These are phyloP conservation scores for Plantago major DNA, from an alignment of 257 asterid species.

Conservation along the genomic window DNA sequence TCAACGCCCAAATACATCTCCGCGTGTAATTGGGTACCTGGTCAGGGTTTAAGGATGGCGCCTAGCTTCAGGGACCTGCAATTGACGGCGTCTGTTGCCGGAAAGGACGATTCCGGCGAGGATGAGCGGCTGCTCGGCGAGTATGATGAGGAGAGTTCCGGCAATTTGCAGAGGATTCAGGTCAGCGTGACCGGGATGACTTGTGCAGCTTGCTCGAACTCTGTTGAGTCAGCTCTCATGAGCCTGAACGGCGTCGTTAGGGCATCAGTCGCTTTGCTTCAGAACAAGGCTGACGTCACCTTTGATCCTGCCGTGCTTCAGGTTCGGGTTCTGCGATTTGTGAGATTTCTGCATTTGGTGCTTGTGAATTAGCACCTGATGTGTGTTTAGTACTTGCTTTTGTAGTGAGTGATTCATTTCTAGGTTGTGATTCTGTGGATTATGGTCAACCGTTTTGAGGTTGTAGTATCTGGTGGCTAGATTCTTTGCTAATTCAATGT, in stretches of 20 bases:
- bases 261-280: constrained; percentile 93
- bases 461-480: no score
- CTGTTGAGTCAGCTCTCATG: constrained; percentile 83
- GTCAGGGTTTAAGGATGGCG: constrained; percentile 42
- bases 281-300: constrained; percentile 80
- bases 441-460: neutral
- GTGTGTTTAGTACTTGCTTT: neutral
- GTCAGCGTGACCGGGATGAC: constrained; percentile 94
- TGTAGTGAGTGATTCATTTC: neutral
- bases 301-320: constrained; percentile 62
- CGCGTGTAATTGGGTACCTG: constrained; percentile 15
- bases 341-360: neutral
- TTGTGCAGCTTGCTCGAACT: constrained; percentile 93
- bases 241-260: constrained; percentile 64
- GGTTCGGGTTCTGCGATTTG: constrained; percentile 32
- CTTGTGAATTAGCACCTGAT: neutral
- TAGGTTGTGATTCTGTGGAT: neutral
- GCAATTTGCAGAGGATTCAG: constrained; percentile 57
- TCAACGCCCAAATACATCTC: constrained; percentile 20
- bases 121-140: constrained; percentile 57
- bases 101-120: constrained; percentile 40
- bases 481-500: no score
- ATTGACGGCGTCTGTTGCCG: constrained; percentile 37
- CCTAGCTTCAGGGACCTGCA: constrained; percentile 60
- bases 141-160: constrained; percentile 46